Evolutionary conservation across 306 rosid genomes (phyloP).

Genomic region (Cucumis hystrix): DNA sequence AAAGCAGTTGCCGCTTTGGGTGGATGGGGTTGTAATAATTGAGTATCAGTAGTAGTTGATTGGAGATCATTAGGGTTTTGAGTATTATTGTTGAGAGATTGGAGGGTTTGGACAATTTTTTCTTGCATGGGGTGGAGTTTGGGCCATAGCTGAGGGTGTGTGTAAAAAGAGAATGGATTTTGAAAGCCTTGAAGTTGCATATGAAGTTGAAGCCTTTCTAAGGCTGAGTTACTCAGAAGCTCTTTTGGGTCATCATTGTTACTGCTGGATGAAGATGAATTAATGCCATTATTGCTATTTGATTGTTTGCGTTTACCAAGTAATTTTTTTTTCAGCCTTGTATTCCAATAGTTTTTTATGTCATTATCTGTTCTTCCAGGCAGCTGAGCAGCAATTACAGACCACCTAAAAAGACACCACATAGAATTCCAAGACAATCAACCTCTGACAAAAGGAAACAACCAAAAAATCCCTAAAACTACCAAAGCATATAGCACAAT

Average conservation of each 20-base stretch:
- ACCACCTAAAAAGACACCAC: slow-evolving; percentile 53
- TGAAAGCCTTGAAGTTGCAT: slow-evolving; percentile 86
- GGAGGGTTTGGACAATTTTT: slow-evolving; percentile 45
- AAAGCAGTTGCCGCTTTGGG: background rate
- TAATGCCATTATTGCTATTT: background rate
- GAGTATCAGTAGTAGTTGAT: background rate
- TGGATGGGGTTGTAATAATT: background rate
- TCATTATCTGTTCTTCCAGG: slow-evolving; percentile 99
- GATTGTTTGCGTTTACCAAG: slow-evolving; percentile 80
- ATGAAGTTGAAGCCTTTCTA: slow-evolving; percentile 92
- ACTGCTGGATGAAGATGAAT: background rate
- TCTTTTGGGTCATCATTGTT: slow-evolving; percentile 20
- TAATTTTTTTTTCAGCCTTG: slow-evolving; percentile 78
- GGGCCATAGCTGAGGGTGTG: slow-evolving; percentile 64
- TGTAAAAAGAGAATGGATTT: slow-evolving; percentile 59
- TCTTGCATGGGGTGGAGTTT: slow-evolving; percentile 71
- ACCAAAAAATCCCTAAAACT: background rate
- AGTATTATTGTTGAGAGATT: slow-evolving; percentile 18
- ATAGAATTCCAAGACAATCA: slow-evolving; percentile 9
- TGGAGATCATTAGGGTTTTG: slow-evolving; percentile 11
- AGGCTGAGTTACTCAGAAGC: slow-evolving; percentile 58
- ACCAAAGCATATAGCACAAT: too few relatives aligned
- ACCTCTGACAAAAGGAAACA: slow-evolving; percentile 15
- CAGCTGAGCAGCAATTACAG: slow-evolving; percentile 92
- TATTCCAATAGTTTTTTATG: slow-evolving; percentile 97